phyloP scores from a whole-genome alignment of 352 stramenopile genomes.

The Phytophthora pinifolia region DNA sequence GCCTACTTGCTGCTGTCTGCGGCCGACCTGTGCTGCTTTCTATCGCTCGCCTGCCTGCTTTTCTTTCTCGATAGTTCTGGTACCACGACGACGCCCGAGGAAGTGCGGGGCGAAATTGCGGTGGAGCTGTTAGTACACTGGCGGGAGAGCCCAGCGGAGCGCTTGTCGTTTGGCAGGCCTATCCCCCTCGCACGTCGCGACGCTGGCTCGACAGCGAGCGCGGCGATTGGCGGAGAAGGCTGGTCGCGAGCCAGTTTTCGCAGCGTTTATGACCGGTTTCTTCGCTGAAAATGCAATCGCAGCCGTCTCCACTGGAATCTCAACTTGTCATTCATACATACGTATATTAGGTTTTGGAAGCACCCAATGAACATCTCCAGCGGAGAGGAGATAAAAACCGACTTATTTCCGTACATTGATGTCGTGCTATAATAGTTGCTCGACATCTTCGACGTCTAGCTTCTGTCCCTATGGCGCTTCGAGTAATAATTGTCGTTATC shows the following conservation, averaged over 20 bases:
- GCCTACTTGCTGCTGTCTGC: not conserved
- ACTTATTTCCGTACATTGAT: no score
- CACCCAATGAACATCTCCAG: no score
- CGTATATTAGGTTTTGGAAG: no score
- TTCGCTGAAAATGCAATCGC: conserved; percentile 15
- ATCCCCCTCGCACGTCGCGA: conserved; percentile 20
- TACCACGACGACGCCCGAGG: conserved; percentile 26
- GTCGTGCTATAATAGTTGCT: no score
- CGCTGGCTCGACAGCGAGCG: conserved; percentile 17
- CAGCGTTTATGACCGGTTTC: conserved; percentile 9
- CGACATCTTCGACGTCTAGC: conserved; percentile 1
- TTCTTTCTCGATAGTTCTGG: conserved; percentile 13
- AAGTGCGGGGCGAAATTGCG: conserved; percentile 11
- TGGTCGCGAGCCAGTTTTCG: conserved; percentile 16
- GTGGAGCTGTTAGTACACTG: conserved; percentile 24
- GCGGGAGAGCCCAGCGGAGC: conserved; percentile 3
- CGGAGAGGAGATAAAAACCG: no score
- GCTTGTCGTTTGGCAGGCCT: conserved; percentile 1
- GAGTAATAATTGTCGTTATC: conserved; percentile 1
- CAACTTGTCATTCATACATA: no score
- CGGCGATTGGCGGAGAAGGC: conserved; percentile 12
- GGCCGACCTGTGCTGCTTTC: conserved; percentile 11
- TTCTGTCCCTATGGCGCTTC: conserved; percentile 9
- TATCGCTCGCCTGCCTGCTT: conserved; percentile 1
- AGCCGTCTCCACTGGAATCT: no score